Base-by-base conservation (phyloP, 2,329 filamentous ascomycete genomes). In the Capronia epimyces region DNA sequence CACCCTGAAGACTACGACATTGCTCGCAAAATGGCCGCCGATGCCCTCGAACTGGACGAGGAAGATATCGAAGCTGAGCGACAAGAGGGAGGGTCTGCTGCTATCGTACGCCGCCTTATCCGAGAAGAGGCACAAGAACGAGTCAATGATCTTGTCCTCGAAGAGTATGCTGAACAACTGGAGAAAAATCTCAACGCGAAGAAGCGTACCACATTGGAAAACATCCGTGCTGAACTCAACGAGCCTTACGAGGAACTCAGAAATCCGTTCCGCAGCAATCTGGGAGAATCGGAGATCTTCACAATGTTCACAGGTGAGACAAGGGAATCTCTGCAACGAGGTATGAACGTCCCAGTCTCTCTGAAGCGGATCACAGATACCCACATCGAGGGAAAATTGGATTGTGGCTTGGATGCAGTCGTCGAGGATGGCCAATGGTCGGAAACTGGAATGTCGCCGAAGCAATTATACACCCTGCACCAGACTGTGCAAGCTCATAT, bases 1-100 rank as follows among this genome's bases (percentile, higher is more conserved):
- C 93, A 98, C 64, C 93, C 93, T 1, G 93, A 98, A 73, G 93
- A 98, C 66, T 98, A 98, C 69, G 93, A 98, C 61, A 84, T 98
- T 55, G 93, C 89, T 43, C 87, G 91, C 61, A 98, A 98, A 72
- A 97, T 98, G 85, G 93, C 93, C 16, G 93, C 93, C 2, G 93
- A 98, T 74, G 93, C 93, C 13, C 76, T 98, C 42, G 91, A 96
- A 66, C 78, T 98, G 60, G 93, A 98, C 62, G 93, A 98, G 70
- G 93, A 98, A 72, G 93, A 98, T 63, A 89, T 98, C 66, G 94
- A 95, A 69, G 89, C 87, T 1, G 90, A 97, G 71, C 86, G 86
- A 3, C 88, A 95, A 59, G 89, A 96, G 64, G 88, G 89, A 57
- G 93, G 93, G 0, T 78, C 86, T 0, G 89, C 87, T 13, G 93